Evolutionary conservation across 257 asterid genomes (phyloP).

Genomic region (Nicotiana obtusifolia): DNA sequence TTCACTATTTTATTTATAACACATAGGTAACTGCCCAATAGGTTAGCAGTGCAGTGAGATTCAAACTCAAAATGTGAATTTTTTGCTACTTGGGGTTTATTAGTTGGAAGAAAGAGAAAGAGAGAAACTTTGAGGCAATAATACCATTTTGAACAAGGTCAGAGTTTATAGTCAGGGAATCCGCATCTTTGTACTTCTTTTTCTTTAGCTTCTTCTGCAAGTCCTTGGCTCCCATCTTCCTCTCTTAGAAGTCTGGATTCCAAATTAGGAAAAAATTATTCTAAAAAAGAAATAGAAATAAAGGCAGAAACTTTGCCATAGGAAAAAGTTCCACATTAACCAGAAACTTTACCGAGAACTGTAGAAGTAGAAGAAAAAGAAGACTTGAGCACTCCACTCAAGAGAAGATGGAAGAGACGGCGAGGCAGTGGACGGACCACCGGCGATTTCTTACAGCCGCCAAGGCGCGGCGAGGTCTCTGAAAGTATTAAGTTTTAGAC

Average conservation of each 20-base stretch:
- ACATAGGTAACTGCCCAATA: not conserved
- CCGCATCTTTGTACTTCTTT: slow-evolving; percentile 13
- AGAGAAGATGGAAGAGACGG: not conserved
- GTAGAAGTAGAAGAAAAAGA: not conserved
- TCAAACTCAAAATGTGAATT: not conserved
- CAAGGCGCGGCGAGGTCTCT: not conserved
- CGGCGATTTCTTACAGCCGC: not conserved
- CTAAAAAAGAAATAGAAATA: not conserved
- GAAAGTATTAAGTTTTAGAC: not conserved
- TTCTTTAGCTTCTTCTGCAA: slow-evolving; percentile 22
- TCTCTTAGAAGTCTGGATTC: not conserved
- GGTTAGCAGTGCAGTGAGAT: not conserved
- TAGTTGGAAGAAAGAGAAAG: not conserved
- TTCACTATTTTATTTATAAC: not conserved
- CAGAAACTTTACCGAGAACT: not conserved
- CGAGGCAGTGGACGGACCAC: not conserved
- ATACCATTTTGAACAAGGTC: slow-evolving; percentile 6
- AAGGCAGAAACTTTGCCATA: not conserved
- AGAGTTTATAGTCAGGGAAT: not conserved
- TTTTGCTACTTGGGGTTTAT: not conserved
- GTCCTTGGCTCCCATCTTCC: slow-evolving; percentile 26
- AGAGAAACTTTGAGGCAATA: not conserved
- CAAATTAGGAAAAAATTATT: not conserved
- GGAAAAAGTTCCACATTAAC: not conserved
- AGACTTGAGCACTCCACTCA: not conserved